Conservation (phyloP, 805 yeast genomes). For the Hanseniaspora lindneri region DNA sequence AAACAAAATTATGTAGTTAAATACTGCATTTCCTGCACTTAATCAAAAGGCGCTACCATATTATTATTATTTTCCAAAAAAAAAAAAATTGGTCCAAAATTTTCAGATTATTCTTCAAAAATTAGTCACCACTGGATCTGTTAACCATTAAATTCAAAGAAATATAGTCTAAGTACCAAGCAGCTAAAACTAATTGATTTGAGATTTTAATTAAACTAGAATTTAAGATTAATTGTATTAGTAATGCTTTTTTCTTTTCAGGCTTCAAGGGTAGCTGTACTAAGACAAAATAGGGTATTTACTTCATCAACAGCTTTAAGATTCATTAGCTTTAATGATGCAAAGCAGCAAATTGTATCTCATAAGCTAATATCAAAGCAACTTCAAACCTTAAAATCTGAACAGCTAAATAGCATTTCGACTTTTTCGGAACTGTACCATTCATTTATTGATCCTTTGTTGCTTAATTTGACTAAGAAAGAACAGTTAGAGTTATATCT, state of each 20-base stretch:
- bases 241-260: neutral
- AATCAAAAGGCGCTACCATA: too few species aligned
- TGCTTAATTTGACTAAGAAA: neutral
- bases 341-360: neutral
- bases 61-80: too few species aligned
- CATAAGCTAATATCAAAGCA: neutral
- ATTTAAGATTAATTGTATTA: too few species aligned
- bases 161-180: too few species aligned
- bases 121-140: too few species aligned
- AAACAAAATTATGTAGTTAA: too few species aligned
- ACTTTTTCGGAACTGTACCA: conserved; percentile 3
- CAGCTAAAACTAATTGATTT: too few species aligned
- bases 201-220: too few species aligned
- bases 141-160: too few species aligned
- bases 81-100: too few species aligned
- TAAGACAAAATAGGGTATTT: neutral
- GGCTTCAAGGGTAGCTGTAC: neutral
- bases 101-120: too few species aligned
- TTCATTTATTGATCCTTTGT: neutral
- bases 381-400: neutral
- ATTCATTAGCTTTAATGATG: neutral
- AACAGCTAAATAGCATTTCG: neutral
- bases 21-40: too few species aligned
- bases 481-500: neutral
- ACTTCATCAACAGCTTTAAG: neutral